These are phyloP conservation scores for Trichosporon sp. DNA, from an alignment of 1,284 basidiomycete genomes.

Conservation along the genomic window DNA sequence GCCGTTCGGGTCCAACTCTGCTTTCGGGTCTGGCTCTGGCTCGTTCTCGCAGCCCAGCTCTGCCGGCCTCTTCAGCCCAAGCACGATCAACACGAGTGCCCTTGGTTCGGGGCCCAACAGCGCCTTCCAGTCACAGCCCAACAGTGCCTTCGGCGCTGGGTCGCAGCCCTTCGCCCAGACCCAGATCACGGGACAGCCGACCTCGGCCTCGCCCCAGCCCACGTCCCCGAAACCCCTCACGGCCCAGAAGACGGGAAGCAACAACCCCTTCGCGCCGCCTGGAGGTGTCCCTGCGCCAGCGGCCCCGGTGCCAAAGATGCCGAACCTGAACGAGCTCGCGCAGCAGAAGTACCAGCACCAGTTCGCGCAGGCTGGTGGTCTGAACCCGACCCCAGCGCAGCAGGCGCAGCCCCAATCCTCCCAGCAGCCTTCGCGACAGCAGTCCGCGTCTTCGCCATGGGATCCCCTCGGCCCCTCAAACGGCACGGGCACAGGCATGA, in stretches of 20 bases:
- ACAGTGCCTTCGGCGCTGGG: not conserved
- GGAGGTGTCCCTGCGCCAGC: slow-evolving; percentile 56
- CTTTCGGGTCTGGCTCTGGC: slow-evolving; percentile 6
- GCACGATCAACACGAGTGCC: not conserved
- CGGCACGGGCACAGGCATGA: slow-evolving; percentile 37
- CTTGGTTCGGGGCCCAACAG: not conserved
- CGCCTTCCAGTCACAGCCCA: too few relatives aligned
- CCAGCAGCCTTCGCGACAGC: slow-evolving; percentile 24
- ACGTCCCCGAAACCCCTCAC: slow-evolving; percentile 64
- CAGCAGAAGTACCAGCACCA: slow-evolving; percentile 56
- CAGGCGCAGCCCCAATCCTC: slow-evolving; percentile 9
- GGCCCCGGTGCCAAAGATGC: slow-evolving; percentile 71
- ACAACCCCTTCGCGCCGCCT: slow-evolving; percentile 87
- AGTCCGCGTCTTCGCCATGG: slow-evolving; percentile 11
- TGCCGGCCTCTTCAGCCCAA: slow-evolving; percentile 41
- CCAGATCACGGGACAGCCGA: not conserved
- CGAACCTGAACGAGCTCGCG: slow-evolving; percentile 78
- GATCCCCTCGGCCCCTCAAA: slow-evolving; percentile 23
- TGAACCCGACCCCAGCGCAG: slow-evolving; percentile 16
- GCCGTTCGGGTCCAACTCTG: slow-evolving; percentile 31
- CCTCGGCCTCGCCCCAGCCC: slow-evolving; percentile 35
- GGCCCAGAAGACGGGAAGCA: slow-evolving; percentile 88
- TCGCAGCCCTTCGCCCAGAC: not conserved
- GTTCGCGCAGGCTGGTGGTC: slow-evolving; percentile 26
- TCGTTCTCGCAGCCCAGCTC: slow-evolving; percentile 20